Evolutionary conservation across 192 early-diverging fungal genomes (phyloP), one percentile per base, ranked within the genome.

Genomic region (Coemansia umbellata): DNA sequence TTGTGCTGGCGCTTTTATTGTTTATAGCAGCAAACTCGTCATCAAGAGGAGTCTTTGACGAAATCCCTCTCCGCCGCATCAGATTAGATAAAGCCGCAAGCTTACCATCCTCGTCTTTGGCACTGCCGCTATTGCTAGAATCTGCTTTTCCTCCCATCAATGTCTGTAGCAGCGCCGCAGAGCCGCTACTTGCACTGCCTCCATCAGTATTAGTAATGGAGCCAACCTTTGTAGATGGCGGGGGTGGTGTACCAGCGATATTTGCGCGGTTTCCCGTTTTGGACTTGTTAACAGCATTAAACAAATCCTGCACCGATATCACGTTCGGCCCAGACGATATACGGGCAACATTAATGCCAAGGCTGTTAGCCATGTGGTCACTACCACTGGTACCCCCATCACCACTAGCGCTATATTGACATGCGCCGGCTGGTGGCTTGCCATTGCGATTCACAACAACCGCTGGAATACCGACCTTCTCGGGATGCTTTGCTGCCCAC

Each of bases 111-210:
- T 23, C 58, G 37, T 32, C 33, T 22, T 41, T 7, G 8, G 40
- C 37, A 26, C 37, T 21, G 21, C 35, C 31, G 35, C 30, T 31
- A 50, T 32, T 50, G 66, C 23, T 49, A 40, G 18, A 5, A 8
- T 18, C 18, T 10, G 39, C 5, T 7, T 19, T 61, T 31, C 47
- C 43, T 23, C 64, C 60, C 58, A 80, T 69, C 15, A 82, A 50
- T 7, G 78, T 74, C 42, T 80, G 66, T n/a, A 82, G 59, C 27
- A 80, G 71, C 43, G 74, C 66, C 11, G 67, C 55, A 11, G 68
- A 21, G 47, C 64, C 66, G 33, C 49, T 44, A 28, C 21, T 13
- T 31, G 26, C 21, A 17, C 41, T n/a, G 3, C 14, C 14, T 24
- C 3, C 41, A 19, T 19, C 17, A 11, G 15, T 19, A 11, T 41